Base-by-base conservation (phyloP, 192 early-diverging fungal genomes). In the Linnemannia elongata region DNA sequence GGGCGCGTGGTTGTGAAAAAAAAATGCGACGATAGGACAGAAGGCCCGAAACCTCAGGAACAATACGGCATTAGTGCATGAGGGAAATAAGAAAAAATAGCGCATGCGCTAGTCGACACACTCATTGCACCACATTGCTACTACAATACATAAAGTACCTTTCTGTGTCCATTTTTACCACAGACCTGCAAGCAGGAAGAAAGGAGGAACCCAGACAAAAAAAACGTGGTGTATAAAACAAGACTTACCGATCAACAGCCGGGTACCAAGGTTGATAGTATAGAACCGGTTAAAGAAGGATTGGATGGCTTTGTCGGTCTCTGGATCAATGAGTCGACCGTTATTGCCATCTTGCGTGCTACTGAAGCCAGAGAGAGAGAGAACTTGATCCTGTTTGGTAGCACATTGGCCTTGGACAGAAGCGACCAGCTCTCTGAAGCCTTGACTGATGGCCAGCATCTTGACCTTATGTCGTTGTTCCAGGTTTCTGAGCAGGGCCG, bases 211-310 rank as follows among this genome's bases (percentile, higher is more conserved):
- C 10, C 7, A 66, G 0, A 33, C 60, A 66, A 15, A 15, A 24
- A 15, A n/a, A 30, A 13, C 60, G 10, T 33, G n/a, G 27, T n/a
- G 24, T 18, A 13, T 39, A 30, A 70, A 70, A 17, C 18, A 36
- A 18, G 24, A 57, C 69, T 82, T 74, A 77, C 81, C 84, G 17
- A 94, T 92, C 76, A 94, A 83, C 60, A 94, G 89, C 81, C 91
- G 91, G n/a, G 93, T 91, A 39, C 92, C 91, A 27, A 94, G 75
- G 78, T 90, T 93, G 83, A 93, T 90, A 45, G 91, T 89, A 79
- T 93, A 93, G 79, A 94, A 90, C 75, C 90, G 88, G 83, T 94
- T 91, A 57, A 91, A 92, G 85, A 93, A 92, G 6, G 87, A 80
- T 42, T 92, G 89, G 9, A 90, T 90, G 71, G 86, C 91, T 75